These are phyloP conservation scores for Lecanosticta acicola DNA, from an alignment of 2,329 filamentous ascomycete species.

Conservation along the genomic window DNA sequence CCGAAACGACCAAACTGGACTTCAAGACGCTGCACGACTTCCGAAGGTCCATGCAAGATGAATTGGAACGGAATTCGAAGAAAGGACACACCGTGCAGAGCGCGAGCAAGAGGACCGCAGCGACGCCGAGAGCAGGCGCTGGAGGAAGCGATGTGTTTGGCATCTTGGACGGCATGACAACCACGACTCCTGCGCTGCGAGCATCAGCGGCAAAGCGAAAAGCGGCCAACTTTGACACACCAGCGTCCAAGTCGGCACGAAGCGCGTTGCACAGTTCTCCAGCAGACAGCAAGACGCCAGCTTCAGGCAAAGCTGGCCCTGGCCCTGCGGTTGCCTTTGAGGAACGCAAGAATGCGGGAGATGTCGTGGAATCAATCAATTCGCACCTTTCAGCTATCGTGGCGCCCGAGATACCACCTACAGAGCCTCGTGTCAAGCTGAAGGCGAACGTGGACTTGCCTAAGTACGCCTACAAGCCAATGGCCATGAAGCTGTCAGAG, in stretches of 20 bases:
- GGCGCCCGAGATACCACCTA: constrained; percentile 47
- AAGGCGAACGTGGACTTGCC: constrained; percentile 82
- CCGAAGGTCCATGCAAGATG: constrained; percentile 81
- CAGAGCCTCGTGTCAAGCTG: constrained; percentile 74
- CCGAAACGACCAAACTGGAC: constrained; percentile 66
- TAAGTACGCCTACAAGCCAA: constrained; percentile 84
- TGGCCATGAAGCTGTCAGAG: constrained; percentile 92
- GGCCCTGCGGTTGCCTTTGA: constrained; percentile 53
- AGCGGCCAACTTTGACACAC: constrained; percentile 45
- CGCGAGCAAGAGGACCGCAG: constrained; percentile 57
- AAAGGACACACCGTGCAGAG: constrained; percentile 53
- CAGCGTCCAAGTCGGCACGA: constrained; percentile 42
- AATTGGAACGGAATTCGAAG: constrained; percentile 69
- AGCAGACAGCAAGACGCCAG: constrained; percentile 36
- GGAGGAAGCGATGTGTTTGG: constrained; percentile 67
- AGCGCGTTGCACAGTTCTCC: constrained; percentile 44
- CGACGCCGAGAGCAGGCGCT: constrained; percentile 54
- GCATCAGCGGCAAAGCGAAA: constrained; percentile 45
- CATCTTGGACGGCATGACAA: constrained; percentile 45
- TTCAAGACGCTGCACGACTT: constrained; percentile 69
- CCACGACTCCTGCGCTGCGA: constrained; percentile 39
- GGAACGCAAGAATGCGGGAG: constrained; percentile 71
- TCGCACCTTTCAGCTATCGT: constrained; percentile 58
- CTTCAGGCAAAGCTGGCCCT: constrained; percentile 7
- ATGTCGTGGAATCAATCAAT: constrained; percentile 79